Base-by-base conservation (phyloP, 2,329 filamentous ascomycete genomes). In the Ambrosiella xylebori region DNA sequence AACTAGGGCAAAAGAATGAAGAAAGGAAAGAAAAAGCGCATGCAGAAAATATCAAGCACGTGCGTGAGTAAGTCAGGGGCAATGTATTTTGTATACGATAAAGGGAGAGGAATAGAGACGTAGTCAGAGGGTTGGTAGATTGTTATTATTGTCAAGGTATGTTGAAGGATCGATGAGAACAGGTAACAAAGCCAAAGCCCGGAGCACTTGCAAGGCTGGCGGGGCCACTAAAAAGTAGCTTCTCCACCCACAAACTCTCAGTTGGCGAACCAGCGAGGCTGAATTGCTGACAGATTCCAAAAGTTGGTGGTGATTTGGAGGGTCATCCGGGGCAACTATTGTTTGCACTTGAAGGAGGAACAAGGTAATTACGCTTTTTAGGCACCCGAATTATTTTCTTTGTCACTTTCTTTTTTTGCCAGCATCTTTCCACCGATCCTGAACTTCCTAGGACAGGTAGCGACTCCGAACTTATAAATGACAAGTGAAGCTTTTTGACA, bases 11-110 rank as follows among this genome's bases (percentile, higher is more conserved):
- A 36, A 17, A 59, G 19, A 52, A 41, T 50, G 27, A 40, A 50
- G 58, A 36, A 59, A 44, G 54, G 61, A 61, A 51, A 57, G 61
- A 63, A 47, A 44, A 58, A 53, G 53, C 53, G 35, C 15, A 44
- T 44, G 39, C 19, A 35, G 27, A 27, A 27, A 50, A 49, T 50
- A 51, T 51, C 19, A 51, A 19, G 47, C 19, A 61, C 37, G 17
- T 36, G 47, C 4, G 27, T 27, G 27, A 27, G 27, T 51, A 51
- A 51, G 2, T 51, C 47, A 51, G 19, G 47, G 47, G 47, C 17
- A 51, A n/a, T 11, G 19, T 35, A 51, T n/a, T 47, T 15, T 13
- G 44, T 47, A 13, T 47, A 47, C 27, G 27, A 27, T 27, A 27
- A 3, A 27, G 27, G 47, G 56, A 58, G 41, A 55, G 45, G 40